A percentile compares a stretch with the other conserved stretches of the same genome.
Evolutionary conservation across 495 filamentous ascomycete species (phyloP).

Genomic region (Penicillium flavigenum): DNA sequence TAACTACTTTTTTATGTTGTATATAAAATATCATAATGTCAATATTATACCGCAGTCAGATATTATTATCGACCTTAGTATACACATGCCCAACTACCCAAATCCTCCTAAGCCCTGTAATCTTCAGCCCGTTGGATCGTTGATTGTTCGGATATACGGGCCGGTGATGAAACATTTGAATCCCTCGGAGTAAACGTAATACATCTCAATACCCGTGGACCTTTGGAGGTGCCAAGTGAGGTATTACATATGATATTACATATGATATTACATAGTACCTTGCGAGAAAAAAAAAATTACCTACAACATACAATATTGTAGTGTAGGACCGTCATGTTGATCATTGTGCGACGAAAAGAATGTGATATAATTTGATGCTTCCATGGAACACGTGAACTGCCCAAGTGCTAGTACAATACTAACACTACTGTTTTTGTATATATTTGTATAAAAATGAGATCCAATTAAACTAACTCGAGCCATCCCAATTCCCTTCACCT

Average conservation of each 20-base stretch:
- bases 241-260: not conserved
- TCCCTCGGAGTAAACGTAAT: constrained; percentile 6
- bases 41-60: not conserved
- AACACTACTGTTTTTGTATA: not conserved
- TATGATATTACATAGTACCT: too few relatives aligned
- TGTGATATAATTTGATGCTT: constrained; percentile 11
- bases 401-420: not conserved
- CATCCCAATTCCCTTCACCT: not conserved
- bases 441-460: not conserved
- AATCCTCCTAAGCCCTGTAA: not conserved
- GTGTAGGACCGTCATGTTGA: constrained; percentile 3
- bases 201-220: constrained; percentile 1
- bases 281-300: not conserved
- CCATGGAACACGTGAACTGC: not conserved
- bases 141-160: constrained; percentile 21
- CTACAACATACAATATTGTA: too few relatives aligned
- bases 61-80: not conserved
- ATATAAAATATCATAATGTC: not conserved
- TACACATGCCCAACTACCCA: not conserved
- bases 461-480: not conserved
- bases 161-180: constrained; percentile 6
- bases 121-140: constrained; percentile 12
- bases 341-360: constrained; percentile 24
- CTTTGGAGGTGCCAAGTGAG: too few relatives aligned
- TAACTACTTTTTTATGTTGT: not conserved